Conservation (phyloP, 441 rosid genomes). For the Corymbia calophylla region DNA sequence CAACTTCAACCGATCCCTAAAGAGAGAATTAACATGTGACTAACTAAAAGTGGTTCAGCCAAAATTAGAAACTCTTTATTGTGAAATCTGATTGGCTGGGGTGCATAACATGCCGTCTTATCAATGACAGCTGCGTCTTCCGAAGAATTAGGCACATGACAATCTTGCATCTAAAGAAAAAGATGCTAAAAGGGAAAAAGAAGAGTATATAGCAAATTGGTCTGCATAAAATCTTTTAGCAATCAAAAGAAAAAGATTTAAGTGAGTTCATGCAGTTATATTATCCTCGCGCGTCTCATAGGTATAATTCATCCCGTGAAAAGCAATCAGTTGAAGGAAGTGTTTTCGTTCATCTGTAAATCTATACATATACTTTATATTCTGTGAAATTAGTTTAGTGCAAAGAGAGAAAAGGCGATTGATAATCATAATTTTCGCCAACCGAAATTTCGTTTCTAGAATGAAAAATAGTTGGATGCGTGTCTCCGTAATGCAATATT, state of each 20-base stretch:
- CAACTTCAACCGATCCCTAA: conserved; percentile 22
- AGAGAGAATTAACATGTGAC: conserved; percentile 24
- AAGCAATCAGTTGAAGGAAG: not conserved
- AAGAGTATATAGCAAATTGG: not conserved
- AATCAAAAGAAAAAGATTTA: not conserved
- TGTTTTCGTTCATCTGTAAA: not conserved
- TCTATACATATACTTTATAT: not conserved
- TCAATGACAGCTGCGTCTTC: not conserved
- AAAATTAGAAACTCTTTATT: conserved; percentile 24
- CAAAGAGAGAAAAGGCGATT: not conserved
- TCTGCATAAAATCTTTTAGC: not conserved
- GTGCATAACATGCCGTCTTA: conserved; percentile 2
- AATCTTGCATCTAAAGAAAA: not conserved
- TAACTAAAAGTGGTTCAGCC: conserved; percentile 15
- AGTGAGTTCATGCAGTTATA: not conserved
- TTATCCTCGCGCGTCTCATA: not conserved
- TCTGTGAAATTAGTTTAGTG: not conserved
- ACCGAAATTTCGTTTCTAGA: not conserved
- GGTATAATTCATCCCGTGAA: not conserved
- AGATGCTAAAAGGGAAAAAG: not conserved
- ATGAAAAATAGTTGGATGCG: not conserved
- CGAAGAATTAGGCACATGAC: not conserved
- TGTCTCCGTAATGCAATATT: not conserved
- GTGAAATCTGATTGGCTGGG: not conserved
- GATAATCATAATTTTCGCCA: not conserved